These are phyloP conservation scores for Syncephalastrum sp. DNA, from an alignment of 371 early-diverging fungal species.

Conservation along the genomic window DNA sequence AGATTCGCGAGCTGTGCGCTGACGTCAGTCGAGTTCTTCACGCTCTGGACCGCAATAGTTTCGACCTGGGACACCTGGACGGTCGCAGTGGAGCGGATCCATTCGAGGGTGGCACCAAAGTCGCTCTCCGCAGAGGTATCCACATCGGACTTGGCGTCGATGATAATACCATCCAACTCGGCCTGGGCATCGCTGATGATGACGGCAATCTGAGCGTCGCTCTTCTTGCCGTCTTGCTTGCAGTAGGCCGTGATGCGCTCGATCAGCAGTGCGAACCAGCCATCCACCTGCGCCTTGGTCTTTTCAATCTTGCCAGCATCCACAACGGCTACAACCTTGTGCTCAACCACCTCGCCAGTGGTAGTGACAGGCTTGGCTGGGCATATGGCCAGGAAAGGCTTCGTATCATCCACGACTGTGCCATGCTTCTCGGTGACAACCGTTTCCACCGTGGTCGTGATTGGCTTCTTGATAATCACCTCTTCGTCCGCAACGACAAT, in stretches of 20 bases:
- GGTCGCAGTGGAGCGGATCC: conserved; percentile 8
- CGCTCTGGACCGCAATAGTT: conserved; percentile 9
- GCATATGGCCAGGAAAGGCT: conserved; percentile 6
- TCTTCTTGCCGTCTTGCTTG: conserved; percentile 17
- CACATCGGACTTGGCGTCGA: conserved; percentile 4
- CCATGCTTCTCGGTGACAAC: conserved; percentile 7
- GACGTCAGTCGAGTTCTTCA: conserved; percentile 19
- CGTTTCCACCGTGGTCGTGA: neutral
- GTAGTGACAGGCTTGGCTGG: neutral
- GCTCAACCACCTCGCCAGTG: conserved; percentile 4
- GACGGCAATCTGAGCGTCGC: conserved; percentile 4
- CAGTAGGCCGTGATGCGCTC: conserved; percentile 10
- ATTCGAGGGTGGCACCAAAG: conserved; percentile 10
- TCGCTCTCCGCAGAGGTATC: conserved; percentile 8
- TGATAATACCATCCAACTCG: conserved; percentile 8
- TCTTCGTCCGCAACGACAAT: conserved; percentile 5
- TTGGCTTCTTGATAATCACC: neutral
- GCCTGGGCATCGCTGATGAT: conserved; percentile 13
- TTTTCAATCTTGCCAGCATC: conserved; percentile 6
- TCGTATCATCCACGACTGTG: neutral
- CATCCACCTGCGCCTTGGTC: conserved; percentile 9
- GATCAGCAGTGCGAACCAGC: conserved; percentile 13
- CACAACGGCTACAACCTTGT: conserved; percentile 4
- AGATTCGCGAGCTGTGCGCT: conserved; percentile 36
- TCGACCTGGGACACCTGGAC: conserved; percentile 9